Percentiles rank a stretch among this genome's conserved stretches.
Conservation (phyloP, 1,284 basidiomycete species). For the Puccinia coronata region DNA sequence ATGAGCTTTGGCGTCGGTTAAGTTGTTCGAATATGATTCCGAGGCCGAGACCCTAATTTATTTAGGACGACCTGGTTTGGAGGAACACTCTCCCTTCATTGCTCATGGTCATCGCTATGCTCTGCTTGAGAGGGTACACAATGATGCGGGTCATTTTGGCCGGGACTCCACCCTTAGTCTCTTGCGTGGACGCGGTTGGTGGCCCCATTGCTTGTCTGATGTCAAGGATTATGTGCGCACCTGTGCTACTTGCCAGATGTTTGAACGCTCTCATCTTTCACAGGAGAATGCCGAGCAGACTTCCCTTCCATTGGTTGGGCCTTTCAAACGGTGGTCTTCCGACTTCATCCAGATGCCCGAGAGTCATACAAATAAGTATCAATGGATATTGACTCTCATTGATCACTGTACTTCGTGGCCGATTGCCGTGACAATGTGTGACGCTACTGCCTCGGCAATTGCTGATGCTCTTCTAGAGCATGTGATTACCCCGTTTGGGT, state of each 20-base stretch:
- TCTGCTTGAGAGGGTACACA: neutral
- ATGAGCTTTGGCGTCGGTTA: too few species aligned
- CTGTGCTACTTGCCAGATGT: too few species aligned
- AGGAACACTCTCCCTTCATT: neutral
- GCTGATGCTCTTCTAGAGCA: neutral
- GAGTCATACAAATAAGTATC: neutral
- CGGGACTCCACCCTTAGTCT: too few species aligned
- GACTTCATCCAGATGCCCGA: neutral
- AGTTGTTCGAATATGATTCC: neutral
- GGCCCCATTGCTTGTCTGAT: neutral
- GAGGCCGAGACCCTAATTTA: neutral
- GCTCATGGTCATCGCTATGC: neutral
- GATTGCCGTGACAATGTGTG: neutral
- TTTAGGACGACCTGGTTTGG: neutral
- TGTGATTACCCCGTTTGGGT: too few species aligned
- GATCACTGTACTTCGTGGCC: conserved; percentile 31
- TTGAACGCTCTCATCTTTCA: too few species aligned
- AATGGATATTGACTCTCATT: neutral
- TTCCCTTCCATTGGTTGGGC: neutral
- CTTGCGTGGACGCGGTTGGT: conserved; percentile 3
- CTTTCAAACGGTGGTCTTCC: conserved; percentile 9
- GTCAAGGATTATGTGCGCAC: neutral
- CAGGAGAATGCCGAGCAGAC: neutral
- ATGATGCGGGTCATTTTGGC: neutral
- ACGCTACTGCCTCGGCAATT: neutral